Evolutionary conservation across 192 early-diverging fungal species (phyloP).

Genomic region (Diversispora eburnea): DNA sequence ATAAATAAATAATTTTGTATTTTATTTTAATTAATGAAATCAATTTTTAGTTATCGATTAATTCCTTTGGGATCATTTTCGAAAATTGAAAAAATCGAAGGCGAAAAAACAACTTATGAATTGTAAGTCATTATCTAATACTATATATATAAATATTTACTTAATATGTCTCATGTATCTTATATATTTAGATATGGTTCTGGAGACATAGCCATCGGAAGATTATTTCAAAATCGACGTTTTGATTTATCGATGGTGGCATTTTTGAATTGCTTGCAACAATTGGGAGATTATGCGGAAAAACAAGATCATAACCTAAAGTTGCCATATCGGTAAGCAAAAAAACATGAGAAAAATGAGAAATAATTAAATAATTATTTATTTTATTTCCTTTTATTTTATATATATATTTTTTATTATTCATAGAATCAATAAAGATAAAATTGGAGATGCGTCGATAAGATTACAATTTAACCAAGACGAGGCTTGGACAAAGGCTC

Average conservation of each 20-base stretch:
- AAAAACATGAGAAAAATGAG: too few relatives aligned
- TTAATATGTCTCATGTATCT: neutral
- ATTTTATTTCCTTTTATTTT: neutral
- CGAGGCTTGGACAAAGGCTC: slow-evolving; percentile 87
- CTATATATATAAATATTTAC: neutral
- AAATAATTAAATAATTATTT: neutral
- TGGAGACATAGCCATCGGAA: slow-evolving; percentile 71
- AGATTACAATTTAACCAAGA: slow-evolving; percentile 84
- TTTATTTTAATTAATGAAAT: neutral
- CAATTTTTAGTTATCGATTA: slow-evolving; percentile 60
- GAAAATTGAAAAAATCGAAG: slow-evolving; percentile 78
- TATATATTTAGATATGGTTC: slow-evolving; percentile 64
- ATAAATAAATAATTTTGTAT: neutral
- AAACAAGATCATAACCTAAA: slow-evolving; percentile 68
- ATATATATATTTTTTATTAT: neutral
- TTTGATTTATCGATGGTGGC: slow-evolving; percentile 89
- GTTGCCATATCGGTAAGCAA: slow-evolving; percentile 72
- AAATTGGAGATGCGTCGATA: slow-evolving; percentile 80
- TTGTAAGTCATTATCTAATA: slow-evolving; percentile 50
- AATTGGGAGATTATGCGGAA: slow-evolving; percentile 80
- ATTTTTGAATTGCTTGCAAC: slow-evolving; percentile 84
- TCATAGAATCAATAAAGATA: slow-evolving; percentile 80
- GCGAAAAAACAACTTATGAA: slow-evolving; percentile 71
- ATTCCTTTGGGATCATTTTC: slow-evolving; percentile 93
- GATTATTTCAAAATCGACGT: slow-evolving; percentile 75